Evolutionary conservation across 371 early-diverging fungal species (phyloP).

Genomic region (Rhizopus arrhizus): DNA sequence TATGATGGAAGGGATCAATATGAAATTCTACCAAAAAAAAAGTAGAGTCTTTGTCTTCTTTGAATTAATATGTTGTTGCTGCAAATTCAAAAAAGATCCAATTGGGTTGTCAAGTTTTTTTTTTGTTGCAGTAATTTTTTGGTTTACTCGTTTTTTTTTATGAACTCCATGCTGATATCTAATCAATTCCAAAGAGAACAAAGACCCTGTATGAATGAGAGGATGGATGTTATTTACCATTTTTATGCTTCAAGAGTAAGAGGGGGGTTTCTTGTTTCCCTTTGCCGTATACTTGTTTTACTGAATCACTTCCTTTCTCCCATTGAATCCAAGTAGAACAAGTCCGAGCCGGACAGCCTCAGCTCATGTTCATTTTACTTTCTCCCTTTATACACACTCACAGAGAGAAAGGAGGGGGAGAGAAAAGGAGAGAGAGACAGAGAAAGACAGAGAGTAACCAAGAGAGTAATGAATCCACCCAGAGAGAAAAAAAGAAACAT

Average conservation of each 20-base stretch:
- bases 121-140: too few species aligned
- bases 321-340: background rate
- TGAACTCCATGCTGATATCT: background rate
- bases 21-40: too few species aligned
- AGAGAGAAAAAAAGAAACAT: too few species aligned
- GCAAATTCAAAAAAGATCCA: background rate
- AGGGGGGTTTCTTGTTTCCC: slow-evolving; percentile 12
- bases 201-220: background rate
- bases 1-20: slow-evolving; percentile 16
- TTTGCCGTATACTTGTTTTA: background rate
- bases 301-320: background rate
- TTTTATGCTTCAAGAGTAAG: slow-evolving; percentile 16
- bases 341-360: background rate
- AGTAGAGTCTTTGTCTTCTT: background rate
- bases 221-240: slow-evolving; percentile 10
- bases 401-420: too few species aligned
- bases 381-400: background rate
- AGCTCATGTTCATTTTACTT: background rate
- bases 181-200: background rate
- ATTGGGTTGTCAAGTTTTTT: too few species aligned
- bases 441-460: too few species aligned
- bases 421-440: too few species aligned
- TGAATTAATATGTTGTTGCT: too few species aligned
- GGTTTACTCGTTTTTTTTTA: too few species aligned
- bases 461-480: too few species aligned